Evolutionary conservation across 495 filamentous ascomycete species (phyloP), one percentile per base, ranked within the genome.

Genomic region (Penicillium fimorum): DNA sequence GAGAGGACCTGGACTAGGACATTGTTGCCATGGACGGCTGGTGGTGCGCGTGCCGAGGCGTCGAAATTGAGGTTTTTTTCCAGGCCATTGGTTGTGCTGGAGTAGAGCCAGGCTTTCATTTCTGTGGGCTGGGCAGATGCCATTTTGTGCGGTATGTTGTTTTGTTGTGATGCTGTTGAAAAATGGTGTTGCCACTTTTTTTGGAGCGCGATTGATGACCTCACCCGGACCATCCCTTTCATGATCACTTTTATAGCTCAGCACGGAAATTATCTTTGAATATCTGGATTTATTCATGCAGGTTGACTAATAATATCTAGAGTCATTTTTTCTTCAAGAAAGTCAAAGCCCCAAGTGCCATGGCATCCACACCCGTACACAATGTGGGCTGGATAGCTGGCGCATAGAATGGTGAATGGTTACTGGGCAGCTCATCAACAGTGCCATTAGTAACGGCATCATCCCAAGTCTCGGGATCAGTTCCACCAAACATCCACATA

Each of bases 41-140:
- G 66, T 1, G 78, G 71, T 4, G 81, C 76, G 25, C 81, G 59
- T 29, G 77, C 76, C 13, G 69, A 55, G 4, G 67, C n/a, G 57
- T 75, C 70, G 45, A 87, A 70, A 6, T 68, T 58, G 53, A 89
- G 70, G 66, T 82, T 84, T n/a, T 81, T 78, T 43, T 84, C 80
- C 5, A 90, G 69, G 42, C 77, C 76, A 41, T 69, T 70, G 12
- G 57, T 44, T n/a, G 79, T 73, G 58, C 60, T 65, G 45, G 57
- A 67, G 73, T 82, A 89, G 35, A 86, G 76, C 85, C 85, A 89
- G 37, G 82, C 83, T 60, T 73, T 75, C 85, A 89, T 89, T 43
- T 72, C 76, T 56, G 67, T 40, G 15, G 68, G 60, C 20, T 47
- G 10, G 37, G 46, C 44, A 24, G 59, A 44, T 22, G 63, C 18